These are phyloP conservation scores for Penicillium sp. DNA, from an alignment of 2,329 filamentous ascomycete species.

Conservation along the genomic window DNA sequence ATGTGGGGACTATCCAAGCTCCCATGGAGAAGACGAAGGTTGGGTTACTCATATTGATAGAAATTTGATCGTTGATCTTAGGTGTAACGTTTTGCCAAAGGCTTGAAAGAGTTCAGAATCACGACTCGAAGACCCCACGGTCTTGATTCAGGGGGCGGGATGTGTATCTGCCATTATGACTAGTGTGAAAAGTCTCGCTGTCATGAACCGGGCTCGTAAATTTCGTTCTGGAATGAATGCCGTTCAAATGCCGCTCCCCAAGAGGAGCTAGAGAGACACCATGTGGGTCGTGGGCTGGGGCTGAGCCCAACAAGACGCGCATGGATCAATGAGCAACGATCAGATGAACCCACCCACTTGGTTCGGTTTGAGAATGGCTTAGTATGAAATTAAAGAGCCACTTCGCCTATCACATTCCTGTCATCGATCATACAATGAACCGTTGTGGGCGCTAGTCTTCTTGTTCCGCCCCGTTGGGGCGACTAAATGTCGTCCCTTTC, in stretches of 20 bases:
- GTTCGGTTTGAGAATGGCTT: background rate
- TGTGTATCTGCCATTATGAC: background rate
- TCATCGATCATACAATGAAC: background rate
- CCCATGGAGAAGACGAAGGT: conserved; percentile 46
- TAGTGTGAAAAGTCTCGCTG: background rate
- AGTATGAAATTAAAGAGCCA: background rate
- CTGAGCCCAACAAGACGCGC: background rate
- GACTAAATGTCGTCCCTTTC: background rate
- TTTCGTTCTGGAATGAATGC: background rate
- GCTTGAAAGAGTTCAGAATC: background rate
- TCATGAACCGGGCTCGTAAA: background rate
- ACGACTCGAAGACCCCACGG: background rate
- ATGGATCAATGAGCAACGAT: background rate
- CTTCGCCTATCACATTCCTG: background rate
- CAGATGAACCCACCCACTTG: background rate
- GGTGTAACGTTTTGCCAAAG: background rate
- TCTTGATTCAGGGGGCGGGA: background rate
- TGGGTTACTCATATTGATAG: conserved; percentile 16
- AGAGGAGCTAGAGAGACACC: background rate
- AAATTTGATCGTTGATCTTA: background rate
- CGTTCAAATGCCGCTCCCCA: background rate
- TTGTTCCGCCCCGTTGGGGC: no score
- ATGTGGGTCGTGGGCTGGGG: background rate
- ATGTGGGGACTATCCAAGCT: conserved; percentile 42
- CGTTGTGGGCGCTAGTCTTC: background rate